Evolutionary conservation across 1,284 basidiomycete genomes (phyloP).

Genomic region (Grifola frondosa): DNA sequence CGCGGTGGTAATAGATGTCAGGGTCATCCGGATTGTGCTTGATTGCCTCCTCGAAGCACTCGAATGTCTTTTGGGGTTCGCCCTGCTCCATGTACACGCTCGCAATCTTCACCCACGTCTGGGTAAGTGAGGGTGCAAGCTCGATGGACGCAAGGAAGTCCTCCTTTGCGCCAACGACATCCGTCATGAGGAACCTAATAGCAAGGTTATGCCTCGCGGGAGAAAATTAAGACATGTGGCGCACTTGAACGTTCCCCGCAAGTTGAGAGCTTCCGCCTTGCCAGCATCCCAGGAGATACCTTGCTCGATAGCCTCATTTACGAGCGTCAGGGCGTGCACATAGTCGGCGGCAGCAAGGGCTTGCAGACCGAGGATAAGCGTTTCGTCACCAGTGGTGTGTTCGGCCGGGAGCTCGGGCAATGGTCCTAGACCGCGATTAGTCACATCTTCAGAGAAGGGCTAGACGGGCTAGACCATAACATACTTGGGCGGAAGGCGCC

Average conservation of each 20-base stretch:
- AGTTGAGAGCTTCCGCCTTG: conserved; percentile 88
- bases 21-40: conserved; percentile 83
- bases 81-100: conserved; percentile 97
- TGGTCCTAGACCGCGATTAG: conserved; percentile 57
- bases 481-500: conserved; percentile 90
- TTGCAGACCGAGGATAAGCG: conserved; percentile 77
- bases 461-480: conserved; percentile 29
- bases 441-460: background rate
- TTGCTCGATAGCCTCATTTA: conserved; percentile 88
- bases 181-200: conserved; percentile 81
- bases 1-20: conserved; percentile 99
- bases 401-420: conserved; percentile 76
- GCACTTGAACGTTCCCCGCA: conserved; percentile 94
- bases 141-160: conserved; percentile 83
- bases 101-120: conserved; percentile 96
- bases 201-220: background rate
- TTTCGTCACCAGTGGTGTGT: conserved; percentile 80
- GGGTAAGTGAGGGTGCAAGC: conserved; percentile 77
- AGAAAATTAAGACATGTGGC: conserved; percentile 23
- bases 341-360: conserved; percentile 91
- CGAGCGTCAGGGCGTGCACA: conserved; percentile 75
- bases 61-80: conserved; percentile 78
- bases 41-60: conserved; percentile 91
- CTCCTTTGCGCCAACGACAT: conserved; percentile 81
- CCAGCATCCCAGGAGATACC: conserved; percentile 78